A percentile compares a stretch with the other conserved stretches of the same genome.
Evolutionary conservation across 73 alveolate species (phyloP).

Genomic region (Halteria grandinella): DNA sequence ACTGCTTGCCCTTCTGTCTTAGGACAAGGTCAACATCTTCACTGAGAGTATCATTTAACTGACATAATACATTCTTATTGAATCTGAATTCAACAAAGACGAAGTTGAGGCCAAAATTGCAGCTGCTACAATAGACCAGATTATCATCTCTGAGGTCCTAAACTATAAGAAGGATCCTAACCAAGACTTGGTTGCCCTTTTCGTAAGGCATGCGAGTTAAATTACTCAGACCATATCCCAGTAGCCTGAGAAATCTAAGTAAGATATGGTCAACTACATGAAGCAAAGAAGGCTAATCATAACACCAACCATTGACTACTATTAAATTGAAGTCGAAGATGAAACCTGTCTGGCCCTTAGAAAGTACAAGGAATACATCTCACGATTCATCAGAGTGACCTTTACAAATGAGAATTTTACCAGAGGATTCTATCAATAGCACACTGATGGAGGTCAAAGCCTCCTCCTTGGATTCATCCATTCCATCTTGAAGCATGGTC

Average conservation of each 20-base stretch:
- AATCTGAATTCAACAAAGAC: slow-evolving; percentile 1
- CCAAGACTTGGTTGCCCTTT: background rate
- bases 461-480: slow-evolving; percentile 40
- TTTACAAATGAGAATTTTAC: slow-evolving; percentile 36
- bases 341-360: slow-evolving; percentile 61
- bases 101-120: slow-evolving; percentile 5
- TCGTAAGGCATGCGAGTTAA: slow-evolving; percentile 1
- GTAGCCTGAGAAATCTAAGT: background rate
- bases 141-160: background rate
- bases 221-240: too few relatives aligned
- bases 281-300: slow-evolving; percentile 41
- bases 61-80: background rate
- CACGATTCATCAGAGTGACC: slow-evolving; percentile 50
- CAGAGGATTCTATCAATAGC: slow-evolving; percentile 19
- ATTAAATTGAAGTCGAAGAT: slow-evolving; percentile 31
- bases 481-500: slow-evolving; percentile 10
- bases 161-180: slow-evolving; percentile 34
- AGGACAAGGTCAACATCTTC: slow-evolving; percentile 33
- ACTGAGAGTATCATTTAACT: background rate
- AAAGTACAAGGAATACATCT: slow-evolving; percentile 21
- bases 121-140: slow-evolving; percentile 13
- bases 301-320: slow-evolving; percentile 42
- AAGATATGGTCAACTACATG: slow-evolving; percentile 9
- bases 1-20: slow-evolving; percentile 34
- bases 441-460: too few relatives aligned